A percentile compares a stretch with the other conserved stretches of the same genome.
phyloP scores from a whole-genome alignment of 345 rosid genomes.

The Syzygium oleosum region DNA sequence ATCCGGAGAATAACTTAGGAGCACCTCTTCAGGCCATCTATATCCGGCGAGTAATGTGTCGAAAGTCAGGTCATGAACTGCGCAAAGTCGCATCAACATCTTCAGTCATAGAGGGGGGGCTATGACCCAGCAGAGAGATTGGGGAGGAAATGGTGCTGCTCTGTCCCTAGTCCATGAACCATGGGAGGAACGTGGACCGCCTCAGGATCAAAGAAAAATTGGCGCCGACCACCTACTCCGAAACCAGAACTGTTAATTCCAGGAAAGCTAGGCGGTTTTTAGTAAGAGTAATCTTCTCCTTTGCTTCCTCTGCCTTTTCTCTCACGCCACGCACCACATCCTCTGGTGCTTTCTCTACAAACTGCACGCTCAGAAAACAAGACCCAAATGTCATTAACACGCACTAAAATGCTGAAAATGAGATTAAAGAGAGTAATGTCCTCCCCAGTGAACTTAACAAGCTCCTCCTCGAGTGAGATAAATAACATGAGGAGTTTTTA shows the following conservation, averaged over 20 bases:
- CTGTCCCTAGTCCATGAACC: background rate
- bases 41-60: background rate
- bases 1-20: background rate
- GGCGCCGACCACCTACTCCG: slow-evolving; percentile 27
- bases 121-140: background rate
- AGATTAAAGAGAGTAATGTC: background rate
- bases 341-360: slow-evolving; percentile 77
- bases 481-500: background rate
- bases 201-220: background rate
- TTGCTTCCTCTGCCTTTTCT: slow-evolving; percentile 80
- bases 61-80: background rate
- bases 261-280: slow-evolving; percentile 71
- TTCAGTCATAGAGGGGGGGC: background rate
- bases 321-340: slow-evolving; percentile 69
- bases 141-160: background rate
- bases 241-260: slow-evolving; percentile 51
- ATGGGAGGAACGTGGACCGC: background rate
- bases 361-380: slow-evolving; percentile 27
- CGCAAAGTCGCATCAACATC: background rate
- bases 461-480: background rate
- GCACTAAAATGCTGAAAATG: background rate
- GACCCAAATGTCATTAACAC: background rate
- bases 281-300: slow-evolving; percentile 84
- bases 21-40: background rate
- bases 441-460: background rate